A percentile compares a stretch with the other conserved stretches of the same genome.
Evolutionary conservation across 495 filamentous ascomycete species (phyloP).

Genomic region (Hypoxylon intermedium): DNA sequence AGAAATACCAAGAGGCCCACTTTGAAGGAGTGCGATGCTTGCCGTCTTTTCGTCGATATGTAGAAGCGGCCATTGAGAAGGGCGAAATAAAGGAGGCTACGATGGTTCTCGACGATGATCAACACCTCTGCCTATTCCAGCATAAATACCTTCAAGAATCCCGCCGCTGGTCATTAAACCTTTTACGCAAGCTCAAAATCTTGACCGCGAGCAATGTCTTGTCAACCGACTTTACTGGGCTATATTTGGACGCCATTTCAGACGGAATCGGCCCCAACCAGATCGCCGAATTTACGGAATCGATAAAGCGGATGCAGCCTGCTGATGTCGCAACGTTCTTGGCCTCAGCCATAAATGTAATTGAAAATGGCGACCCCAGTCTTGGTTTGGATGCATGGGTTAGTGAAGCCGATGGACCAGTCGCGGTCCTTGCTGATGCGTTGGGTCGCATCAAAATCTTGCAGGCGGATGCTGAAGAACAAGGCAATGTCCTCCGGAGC

Average conservation of each 20-base stretch:
- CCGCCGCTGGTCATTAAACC: slow-evolving; percentile 22
- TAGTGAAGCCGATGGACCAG: slow-evolving; percentile 45
- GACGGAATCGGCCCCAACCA: slow-evolving; percentile 44
- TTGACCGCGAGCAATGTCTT: slow-evolving; percentile 19
- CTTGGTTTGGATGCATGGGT: slow-evolving; percentile 46
- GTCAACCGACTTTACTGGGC: slow-evolving; percentile 42
- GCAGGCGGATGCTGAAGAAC: slow-evolving; percentile 48
- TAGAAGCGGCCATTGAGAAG: slow-evolving; percentile 50
- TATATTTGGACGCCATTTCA: slow-evolving; percentile 49
- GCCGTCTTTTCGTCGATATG: slow-evolving; percentile 72
- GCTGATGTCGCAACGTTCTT: slow-evolving; percentile 49
- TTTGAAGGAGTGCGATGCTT: slow-evolving; percentile 78
- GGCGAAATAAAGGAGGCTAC: slow-evolving; percentile 45
- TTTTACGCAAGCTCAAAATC: slow-evolving; percentile 37
- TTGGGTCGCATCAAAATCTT: slow-evolving; percentile 49
- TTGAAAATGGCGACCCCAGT: slow-evolving; percentile 48
- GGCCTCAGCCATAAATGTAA: slow-evolving; percentile 34
- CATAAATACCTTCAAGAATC: slow-evolving; percentile 32
- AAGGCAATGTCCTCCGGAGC: slow-evolving; percentile 67
- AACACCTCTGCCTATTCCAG: slow-evolving; percentile 34
- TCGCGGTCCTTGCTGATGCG: slow-evolving; percentile 47
- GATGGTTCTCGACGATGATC: slow-evolving; percentile 51
- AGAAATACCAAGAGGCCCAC: slow-evolving; percentile 62
- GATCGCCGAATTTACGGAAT: slow-evolving; percentile 43
- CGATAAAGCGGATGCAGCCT: slow-evolving; percentile 52